Base-by-base conservation (phyloP, 2,329 filamentous ascomycete species). In the Ophiobolus disseminans region DNA sequence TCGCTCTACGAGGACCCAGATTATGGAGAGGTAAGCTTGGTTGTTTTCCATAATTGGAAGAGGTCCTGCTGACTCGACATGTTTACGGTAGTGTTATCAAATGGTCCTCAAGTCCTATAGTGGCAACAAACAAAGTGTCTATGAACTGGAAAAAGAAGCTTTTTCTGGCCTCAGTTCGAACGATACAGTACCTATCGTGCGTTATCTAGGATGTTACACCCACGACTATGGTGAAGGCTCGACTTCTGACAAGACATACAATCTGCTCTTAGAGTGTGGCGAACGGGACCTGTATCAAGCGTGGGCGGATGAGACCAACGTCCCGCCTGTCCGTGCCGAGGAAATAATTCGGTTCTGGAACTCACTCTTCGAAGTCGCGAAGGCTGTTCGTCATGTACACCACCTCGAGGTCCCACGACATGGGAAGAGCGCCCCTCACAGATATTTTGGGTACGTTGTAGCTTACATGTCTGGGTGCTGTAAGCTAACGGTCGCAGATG, bases 191-290 rank as follows among this genome's bases (percentile, higher is more conserved):
- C 56, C 46, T 0, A 72, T 74, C 31, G 53, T 75, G 6, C 52
- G 46, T 16, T 74, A 56, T 36, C 45, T 73, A 5, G 68, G 65
- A 3, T 52, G 50, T n/a, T 74, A 66, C 28, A 47, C 30, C 2
- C 50, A 55, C 14, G 42, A 44, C 5, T 39, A 53, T 22, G 44
- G 55, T 2, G 45, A 44, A 20, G 45, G 41, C 0, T 6, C 14
- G 3, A 21, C 32, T 3, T 5, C 9, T 19, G 26, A 40, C 25
- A 49, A 23, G 5, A 68, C 58, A 10, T 68, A 62, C 21, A 73
- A 74, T 21, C 53, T 75, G 1, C 53, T 75, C 5, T 51, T 75
- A 10, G 73, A 75, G 38, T 72, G 51, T 43, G 73, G 67, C 0
- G 63, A 75, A 7, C n/a, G 48, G 4, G 73, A 75, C 47, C 60